Conservation (phyloP, 345 rosid genomes). For the Lagerstroemia speciosa region DNA sequence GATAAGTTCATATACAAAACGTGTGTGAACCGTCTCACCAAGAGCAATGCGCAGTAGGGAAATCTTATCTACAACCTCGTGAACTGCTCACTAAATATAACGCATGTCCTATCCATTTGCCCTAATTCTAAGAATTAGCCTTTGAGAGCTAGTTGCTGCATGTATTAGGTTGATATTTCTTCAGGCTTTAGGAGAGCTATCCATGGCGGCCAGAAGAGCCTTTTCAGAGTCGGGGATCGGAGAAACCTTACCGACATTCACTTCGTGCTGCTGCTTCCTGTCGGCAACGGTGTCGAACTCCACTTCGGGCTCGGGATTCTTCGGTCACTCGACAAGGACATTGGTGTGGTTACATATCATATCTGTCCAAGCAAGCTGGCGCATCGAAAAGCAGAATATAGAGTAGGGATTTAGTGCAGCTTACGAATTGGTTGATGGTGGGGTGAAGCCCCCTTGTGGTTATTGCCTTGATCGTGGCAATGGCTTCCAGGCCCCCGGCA, state of each 20-base stretch:
- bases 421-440: slow-evolving; percentile 81
- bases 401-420: slow-evolving; percentile 16
- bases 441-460: slow-evolving; percentile 97
- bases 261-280: slow-evolving; percentile 81
- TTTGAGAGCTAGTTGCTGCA: too few relatives aligned
- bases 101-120: too few relatives aligned
- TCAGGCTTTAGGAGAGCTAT: too few relatives aligned
- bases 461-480: slow-evolving; percentile 80
- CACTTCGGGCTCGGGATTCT: slow-evolving; percentile 86
- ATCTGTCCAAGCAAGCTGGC: neutral
- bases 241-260: slow-evolving; percentile 82
- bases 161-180: too few relatives aligned
- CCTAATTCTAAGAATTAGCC: too few relatives aligned
- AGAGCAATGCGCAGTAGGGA: too few relatives aligned
- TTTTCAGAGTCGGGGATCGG: neutral
- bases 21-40: too few relatives aligned
- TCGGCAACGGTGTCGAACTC: slow-evolving; percentile 85
- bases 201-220: too few relatives aligned
- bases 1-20: too few relatives aligned
- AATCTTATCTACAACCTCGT: too few relatives aligned
- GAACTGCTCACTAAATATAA: too few relatives aligned
- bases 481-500: slow-evolving; percentile 96
- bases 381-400: neutral
- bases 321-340: slow-evolving; percentile 11
- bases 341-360: neutral